Evolutionary conservation across 148 eudicot species (phyloP), one percentile per base, ranked within the genome.

Genomic region (Agrostemma githago): DNA sequence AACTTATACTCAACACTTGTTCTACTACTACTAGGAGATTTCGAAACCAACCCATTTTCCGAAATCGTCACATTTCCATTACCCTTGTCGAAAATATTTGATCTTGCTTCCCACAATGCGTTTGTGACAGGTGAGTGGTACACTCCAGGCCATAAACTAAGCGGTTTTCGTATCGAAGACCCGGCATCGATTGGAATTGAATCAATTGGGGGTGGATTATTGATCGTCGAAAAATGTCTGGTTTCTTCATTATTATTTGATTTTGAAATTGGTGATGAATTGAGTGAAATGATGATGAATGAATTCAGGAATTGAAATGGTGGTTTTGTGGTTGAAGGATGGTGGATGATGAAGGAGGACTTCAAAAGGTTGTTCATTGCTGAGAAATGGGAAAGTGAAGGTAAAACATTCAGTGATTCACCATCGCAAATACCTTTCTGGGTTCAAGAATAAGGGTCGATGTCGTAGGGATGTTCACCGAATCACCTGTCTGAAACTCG

Each of bases 81-180:
- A 42, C 57, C 72, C 65, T 70, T 85, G 69, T 87, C 97, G 34
- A 82, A 87, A 73, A 88, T 70, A 62, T 71, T 84, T 12, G 93
- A 84, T 77, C 97, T 80, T 43, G 97, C 97, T 80, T 92, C 96
- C 97, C 97, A 92, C 54, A 92, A 74, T 19, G 97, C 96, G 59
- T 92, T 92, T 15, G 97, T 92, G 6, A 89, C 97, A 19, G 97
- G 97, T 0, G 97, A 92, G 79, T 88, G 90, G 83, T 90, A 92
- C 85, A 87, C 88, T 26, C 97, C 97, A 0, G 97, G 97, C 96
- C 96, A 90, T 65, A 92, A 82, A 70, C 90, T 90, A 40, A 87
- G 67, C n/a, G 97, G 93, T 48, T 88, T 90, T 15, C 97, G 84
- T 5, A 87, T 83, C 34, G 97, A 92, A 59, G 86, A 82, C 19